Base-by-base conservation (phyloP, 139 green algal genomes). In the Mesostigma viride region DNA sequence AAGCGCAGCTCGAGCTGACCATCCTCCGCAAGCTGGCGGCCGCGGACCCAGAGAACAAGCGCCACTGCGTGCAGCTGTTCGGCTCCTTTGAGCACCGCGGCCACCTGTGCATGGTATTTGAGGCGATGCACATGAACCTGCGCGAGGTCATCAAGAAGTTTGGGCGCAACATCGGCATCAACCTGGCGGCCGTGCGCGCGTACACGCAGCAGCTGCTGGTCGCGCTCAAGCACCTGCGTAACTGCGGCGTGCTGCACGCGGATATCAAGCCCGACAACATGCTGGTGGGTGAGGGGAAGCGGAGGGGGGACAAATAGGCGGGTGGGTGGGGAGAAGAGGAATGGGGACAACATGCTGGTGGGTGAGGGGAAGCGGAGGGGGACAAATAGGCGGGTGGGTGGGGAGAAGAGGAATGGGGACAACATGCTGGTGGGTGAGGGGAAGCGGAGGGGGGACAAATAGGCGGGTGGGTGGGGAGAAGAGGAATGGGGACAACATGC, bases 201-300 rank as follows among this genome's bases (percentile, higher is more conserved):
- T 98, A 95, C 64, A 82, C 90, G 0, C 77, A 78, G 31, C 93
- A 99, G 85, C 81, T 98, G 76, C 79, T 99, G 67, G 79, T 95
- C 22, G 85, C 87, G 3, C 84, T 99, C 65, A 81, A 89, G 62
- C 93, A 97, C 80, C 76, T 95, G 51, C 77, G 83, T 45, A 83
- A 84, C 70, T 92, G 86, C 65, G 81, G 82, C 31, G 79, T 97
- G 33, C 82, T 99, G 40, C 93, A 99, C 69, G 92, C 93, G 3
- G 93, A 99, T 78, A 95, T 99, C 82, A 99, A 99, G 86, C 93
- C 93, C 2, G 93, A 99, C 84, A 99, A 99, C 85, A 94, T 99
- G 56, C 88, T 99, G 24, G 72, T 76, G 73, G 2, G 67, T 70
- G 22, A 53, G 14, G 14, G 14, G 40, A 24, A 53, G 40, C 40